Evolutionary conservation across 2,329 filamentous ascomycete species (phyloP).

Genomic region (Xylariaceae sp.): DNA sequence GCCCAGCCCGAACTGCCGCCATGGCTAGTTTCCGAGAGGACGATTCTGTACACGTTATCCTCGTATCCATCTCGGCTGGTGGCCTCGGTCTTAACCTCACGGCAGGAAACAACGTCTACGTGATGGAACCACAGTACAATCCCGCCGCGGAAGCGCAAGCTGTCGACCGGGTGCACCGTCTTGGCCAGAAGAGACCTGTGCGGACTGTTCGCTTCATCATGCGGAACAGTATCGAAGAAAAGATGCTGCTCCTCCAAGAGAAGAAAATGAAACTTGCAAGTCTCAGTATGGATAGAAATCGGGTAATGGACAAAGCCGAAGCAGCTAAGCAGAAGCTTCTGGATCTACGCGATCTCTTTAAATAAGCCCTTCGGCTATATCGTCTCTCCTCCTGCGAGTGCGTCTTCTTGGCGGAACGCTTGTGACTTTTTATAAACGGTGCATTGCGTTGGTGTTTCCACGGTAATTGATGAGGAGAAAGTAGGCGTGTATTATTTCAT

Average conservation of each 20-base stretch:
- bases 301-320: constrained; percentile 58
- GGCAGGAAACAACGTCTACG: constrained; percentile 82
- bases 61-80: constrained; percentile 91
- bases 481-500: background rate
- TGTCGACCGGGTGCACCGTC: constrained; percentile 87
- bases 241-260: constrained; percentile 85
- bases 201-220: constrained; percentile 90
- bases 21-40: constrained; percentile 81
- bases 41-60: constrained; percentile 73
- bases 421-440: constrained; percentile 6
- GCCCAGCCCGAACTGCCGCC: constrained; percentile 73
- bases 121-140: constrained; percentile 99
- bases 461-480: constrained; percentile 5
- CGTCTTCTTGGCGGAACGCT: background rate
- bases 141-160: constrained; percentile 94
- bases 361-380: constrained; percentile 39
- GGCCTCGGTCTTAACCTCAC: constrained; percentile 92
- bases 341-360: constrained; percentile 65
- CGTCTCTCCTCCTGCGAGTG: background rate
- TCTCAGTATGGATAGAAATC: constrained; percentile 74
- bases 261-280: constrained; percentile 93
- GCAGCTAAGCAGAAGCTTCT: constrained; percentile 67
- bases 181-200: constrained; percentile 89
- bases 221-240: constrained; percentile 89
- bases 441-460: constrained; percentile 29